Evolutionary conservation across 768 basidiomycete species (phyloP), one percentile per base, ranked within the genome.

Genomic region (Dendrothele bispora): DNA sequence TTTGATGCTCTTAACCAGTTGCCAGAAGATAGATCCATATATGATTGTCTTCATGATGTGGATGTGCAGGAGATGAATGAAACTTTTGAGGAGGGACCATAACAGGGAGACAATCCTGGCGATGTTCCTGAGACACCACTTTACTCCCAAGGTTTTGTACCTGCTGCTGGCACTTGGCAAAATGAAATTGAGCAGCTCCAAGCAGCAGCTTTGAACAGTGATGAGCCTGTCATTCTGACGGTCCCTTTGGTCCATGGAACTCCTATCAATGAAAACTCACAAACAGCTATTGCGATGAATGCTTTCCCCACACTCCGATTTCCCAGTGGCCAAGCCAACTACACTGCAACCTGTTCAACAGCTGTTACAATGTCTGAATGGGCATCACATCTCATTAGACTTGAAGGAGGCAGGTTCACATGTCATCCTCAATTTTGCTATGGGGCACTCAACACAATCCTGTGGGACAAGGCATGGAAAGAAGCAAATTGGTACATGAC

Each of bases 241-340:
- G n/a, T 32, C 11, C 42, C 42, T n/a, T 8, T 29, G 7, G 26
- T 43, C 11, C 28, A 17, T 26, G 42, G 42, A n/a, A 43, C 26
- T 43, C 42, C 42, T 32, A 26, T 43, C 15, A 26, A 24, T 43
- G 42, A 43, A 28, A 10, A 43, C 20, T 20, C 8, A 11, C 11
- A 20, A 32, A 7, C 12, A 10, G 12, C 14, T 7, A 43, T 43
- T 8, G 42, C 42, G 11, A 43, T 32, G 11, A 15, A 43, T 26
- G 42, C 42, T 30, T 43, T 43, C 20, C 42, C 42, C 24, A 26
- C 42, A 30, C 26, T 43, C 17, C n/a, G n/a, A n/a, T 43, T 43
- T 43, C 42, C 42, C 11, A 43, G 12, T 30, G 42, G 42, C 14
- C 14, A 26, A 24, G 42, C 42, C 7, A 24, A 43, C n/a, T n/a